phyloP scores from a whole-genome alignment of 176 grass and related monocot genomes.

The Elymus sibiricus region DNA sequence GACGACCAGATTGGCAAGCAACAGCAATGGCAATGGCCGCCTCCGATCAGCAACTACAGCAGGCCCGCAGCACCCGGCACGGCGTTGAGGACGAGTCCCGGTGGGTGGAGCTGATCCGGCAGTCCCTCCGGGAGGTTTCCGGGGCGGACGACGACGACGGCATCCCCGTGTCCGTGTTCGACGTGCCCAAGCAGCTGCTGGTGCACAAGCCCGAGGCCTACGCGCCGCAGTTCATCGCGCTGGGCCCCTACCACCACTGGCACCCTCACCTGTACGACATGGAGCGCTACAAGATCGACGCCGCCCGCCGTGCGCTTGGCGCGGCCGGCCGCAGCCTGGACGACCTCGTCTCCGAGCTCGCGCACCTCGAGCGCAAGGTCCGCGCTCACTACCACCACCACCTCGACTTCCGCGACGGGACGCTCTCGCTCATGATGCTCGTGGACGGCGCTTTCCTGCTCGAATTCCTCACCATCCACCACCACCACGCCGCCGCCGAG shows the following conservation, averaged over 20 bases:
- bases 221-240: conserved; percentile 62
- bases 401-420: conserved; percentile 77
- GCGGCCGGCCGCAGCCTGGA: conserved; percentile 31
- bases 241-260: conserved; percentile 86
- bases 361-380: conserved; percentile 48
- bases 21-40: too few species aligned
- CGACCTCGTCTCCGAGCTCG: conserved; percentile 42
- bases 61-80: too few species aligned
- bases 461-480: conserved; percentile 49
- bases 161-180: conserved; percentile 63
- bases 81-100: conserved; percentile 40
- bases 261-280: conserved; percentile 77
- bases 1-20: too few species aligned
- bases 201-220: conserved; percentile 63
- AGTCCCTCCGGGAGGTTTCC: conserved; percentile 39
- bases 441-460: conserved; percentile 83
- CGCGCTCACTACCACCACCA: conserved; percentile 76
- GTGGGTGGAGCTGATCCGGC: conserved; percentile 68
- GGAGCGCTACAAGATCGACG: conserved; percentile 80
- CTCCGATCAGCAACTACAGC: too few species aligned
- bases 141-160: conserved; percentile 55
- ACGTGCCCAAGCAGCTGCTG: conserved; percentile 60
- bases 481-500: conserved; percentile 18
- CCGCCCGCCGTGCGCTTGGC: conserved; percentile 54
- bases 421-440: conserved; percentile 79